Conservation (phyloP, 495 filamentous ascomycete genomes). For the Neurospora sp. region DNA sequence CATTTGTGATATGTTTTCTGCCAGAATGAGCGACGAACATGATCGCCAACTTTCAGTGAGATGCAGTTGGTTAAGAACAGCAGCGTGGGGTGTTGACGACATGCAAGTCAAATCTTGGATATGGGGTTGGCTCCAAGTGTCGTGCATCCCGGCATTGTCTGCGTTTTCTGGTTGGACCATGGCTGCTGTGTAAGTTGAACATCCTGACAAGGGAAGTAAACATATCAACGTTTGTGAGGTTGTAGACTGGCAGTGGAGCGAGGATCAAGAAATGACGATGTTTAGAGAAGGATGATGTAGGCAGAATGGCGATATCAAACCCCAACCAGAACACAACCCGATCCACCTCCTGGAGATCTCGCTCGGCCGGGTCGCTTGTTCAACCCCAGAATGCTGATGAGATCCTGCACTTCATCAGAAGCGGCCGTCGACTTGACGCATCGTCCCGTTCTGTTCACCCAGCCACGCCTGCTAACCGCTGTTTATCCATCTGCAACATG, state of each 20-base stretch:
- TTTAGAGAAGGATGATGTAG: neutral
- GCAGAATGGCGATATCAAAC: neutral
- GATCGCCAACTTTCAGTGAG: neutral
- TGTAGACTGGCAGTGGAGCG: neutral
- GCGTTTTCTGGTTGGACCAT: neutral
- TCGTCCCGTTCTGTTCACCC: neutral
- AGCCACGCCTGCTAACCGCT: neutral
- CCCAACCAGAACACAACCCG: neutral
- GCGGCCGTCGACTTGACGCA: neutral
- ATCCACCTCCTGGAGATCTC: neutral
- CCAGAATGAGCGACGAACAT: neutral
- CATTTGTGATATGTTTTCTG: neutral
- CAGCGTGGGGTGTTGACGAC: neutral
- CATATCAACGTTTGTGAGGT: neutral
- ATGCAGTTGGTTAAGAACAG: neutral
- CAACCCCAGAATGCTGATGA: neutral
- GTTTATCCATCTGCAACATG: neutral
- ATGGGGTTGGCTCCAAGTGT: neutral
- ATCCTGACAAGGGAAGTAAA: neutral
- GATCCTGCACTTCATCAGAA: neutral
- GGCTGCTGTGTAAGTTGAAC: neutral
- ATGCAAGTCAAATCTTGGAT: neutral
- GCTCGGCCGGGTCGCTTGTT: neutral
- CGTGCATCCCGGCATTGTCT: neutral
- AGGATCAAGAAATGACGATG: neutral